Percentiles rank a stretch among this genome's conserved stretches.
These are phyloP conservation scores for Dicorynia guianensis DNA, from an alignment of 306 rosid species.

Conservation along the genomic window DNA sequence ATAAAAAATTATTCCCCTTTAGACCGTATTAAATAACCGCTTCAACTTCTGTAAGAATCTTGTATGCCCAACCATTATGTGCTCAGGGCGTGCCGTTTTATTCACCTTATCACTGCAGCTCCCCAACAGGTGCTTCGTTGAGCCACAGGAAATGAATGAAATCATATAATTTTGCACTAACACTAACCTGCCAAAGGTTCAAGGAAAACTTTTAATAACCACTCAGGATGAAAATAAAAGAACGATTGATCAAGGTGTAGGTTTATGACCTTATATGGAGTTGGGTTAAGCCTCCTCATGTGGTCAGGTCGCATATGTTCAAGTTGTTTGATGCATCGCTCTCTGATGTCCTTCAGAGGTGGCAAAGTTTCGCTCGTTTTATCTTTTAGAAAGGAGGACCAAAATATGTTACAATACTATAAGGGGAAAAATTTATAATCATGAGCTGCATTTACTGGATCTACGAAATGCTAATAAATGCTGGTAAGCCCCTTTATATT, in stretches of 20 bases:
- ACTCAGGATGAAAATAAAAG: neutral
- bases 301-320: conserved; percentile 79
- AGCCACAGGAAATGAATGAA: conserved; percentile 97
- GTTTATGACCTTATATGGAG: conserved; percentile 71
- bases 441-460: neutral
- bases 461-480: conserved; percentile 12
- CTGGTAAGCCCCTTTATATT: neutral
- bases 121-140: conserved; percentile 97
- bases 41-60: neutral
- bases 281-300: conserved; percentile 87
- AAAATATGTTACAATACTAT: conserved; percentile 8
- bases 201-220: neutral
- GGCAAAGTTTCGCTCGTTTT: conserved; percentile 62
- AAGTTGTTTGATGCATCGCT: conserved; percentile 75
- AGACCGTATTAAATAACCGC: neutral
- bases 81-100: neutral
- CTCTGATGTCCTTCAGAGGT: conserved; percentile 70
- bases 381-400: conserved; percentile 48
- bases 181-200: conserved; percentile 73
- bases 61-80: neutral
- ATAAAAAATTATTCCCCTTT: conserved; percentile 7
- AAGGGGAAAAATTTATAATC: neutral
- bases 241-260: conserved; percentile 1
- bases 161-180: conserved; percentile 83
- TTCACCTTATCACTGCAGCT: conserved; percentile 62